Evolutionary conservation across 805 yeast genomes (phyloP).

Genomic region (Lipomyces chichibuensis): DNA sequence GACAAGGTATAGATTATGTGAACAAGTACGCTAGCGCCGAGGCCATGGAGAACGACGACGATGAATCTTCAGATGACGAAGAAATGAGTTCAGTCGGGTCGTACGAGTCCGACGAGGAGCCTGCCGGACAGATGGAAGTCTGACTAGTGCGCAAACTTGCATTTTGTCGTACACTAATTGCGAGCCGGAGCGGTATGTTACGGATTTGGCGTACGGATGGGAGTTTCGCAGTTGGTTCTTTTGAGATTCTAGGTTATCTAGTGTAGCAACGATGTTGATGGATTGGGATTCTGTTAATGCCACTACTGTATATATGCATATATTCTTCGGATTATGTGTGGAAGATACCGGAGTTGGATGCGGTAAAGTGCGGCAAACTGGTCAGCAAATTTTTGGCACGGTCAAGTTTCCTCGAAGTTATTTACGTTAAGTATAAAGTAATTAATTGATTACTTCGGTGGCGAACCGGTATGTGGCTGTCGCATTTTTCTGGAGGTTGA

Average conservation of each 20-base stretch:
- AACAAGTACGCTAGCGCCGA: slow-evolving; percentile 62
- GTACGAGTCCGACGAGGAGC: slow-evolving; percentile 47
- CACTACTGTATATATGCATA: not conserved
- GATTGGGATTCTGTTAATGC: not conserved
- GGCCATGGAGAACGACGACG: slow-evolving; percentile 55
- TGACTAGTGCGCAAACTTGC: slow-evolving; percentile 18
- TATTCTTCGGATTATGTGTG: too few relatives aligned
- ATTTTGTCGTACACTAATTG: not conserved
- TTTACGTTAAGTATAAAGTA: too few relatives aligned
- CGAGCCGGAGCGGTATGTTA: not conserved
- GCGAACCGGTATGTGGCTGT: not conserved
- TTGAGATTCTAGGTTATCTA: not conserved
- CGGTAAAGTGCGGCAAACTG: not conserved
- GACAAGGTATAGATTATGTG: slow-evolving; percentile 56
- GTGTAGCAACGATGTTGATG: not conserved
- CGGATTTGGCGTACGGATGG: slow-evolving; percentile 1
- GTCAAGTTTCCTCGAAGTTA: not conserved
- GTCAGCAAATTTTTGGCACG: too few relatives aligned
- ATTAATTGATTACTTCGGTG: not conserved
- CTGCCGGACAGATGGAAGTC: slow-evolving; percentile 48
- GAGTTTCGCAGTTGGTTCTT: slow-evolving; percentile 1
- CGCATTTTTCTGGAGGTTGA: not conserved
- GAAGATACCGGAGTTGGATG: too few relatives aligned
- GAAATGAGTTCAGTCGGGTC: slow-evolving; percentile 51
- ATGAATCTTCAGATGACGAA: slow-evolving; percentile 44